A percentile compares a stretch with the other conserved stretches of the same genome.
Evolutionary conservation across 2,329 filamentous ascomycete species (phyloP).

Genomic region (Pyrenochaeta sp.): DNA sequence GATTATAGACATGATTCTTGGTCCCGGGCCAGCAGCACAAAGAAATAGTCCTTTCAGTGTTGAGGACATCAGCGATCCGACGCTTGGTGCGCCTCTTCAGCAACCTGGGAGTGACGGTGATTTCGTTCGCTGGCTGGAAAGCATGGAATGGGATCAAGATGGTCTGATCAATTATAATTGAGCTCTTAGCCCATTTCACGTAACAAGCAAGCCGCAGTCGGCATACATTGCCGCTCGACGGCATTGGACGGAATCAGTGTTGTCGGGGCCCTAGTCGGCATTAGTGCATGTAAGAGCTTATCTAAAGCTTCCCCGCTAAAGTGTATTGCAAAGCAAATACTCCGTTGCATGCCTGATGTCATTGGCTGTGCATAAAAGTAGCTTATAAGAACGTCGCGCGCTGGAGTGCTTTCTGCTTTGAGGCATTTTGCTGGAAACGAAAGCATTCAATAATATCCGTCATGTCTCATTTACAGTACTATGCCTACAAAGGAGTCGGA

Average conservation of each 20-base stretch:
- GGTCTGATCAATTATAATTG: conserved; percentile 37
- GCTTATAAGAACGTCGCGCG: not conserved
- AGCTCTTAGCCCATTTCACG: too few relatives aligned
- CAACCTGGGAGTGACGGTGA: conserved; percentile 50
- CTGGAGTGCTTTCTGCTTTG: not conserved
- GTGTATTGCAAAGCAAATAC: not conserved
- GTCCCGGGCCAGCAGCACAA: conserved; percentile 23
- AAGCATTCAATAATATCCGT: not conserved
- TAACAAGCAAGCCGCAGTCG: too few relatives aligned
- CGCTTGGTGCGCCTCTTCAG: conserved; percentile 43
- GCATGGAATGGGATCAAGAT: conserved; percentile 52
- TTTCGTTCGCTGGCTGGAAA: conserved; percentile 55
- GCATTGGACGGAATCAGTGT: not conserved
- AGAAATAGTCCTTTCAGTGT: conserved; percentile 6
- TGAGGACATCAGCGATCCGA: conserved; percentile 31
- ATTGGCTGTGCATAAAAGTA: too few relatives aligned
- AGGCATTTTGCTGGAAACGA: not conserved
- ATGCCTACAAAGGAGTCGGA: conserved; percentile 50
- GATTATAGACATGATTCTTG: conserved; percentile 54
- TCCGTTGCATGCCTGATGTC: not conserved
- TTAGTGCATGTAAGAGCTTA: not conserved
- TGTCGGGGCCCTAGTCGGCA: not conserved
- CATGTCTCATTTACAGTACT: conserved; percentile 43
- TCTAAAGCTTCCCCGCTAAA: not conserved
- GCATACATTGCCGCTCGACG: too few relatives aligned